Conservation (phyloP, 352 stramenopile species). For the Globisporangium parvum region DNA sequence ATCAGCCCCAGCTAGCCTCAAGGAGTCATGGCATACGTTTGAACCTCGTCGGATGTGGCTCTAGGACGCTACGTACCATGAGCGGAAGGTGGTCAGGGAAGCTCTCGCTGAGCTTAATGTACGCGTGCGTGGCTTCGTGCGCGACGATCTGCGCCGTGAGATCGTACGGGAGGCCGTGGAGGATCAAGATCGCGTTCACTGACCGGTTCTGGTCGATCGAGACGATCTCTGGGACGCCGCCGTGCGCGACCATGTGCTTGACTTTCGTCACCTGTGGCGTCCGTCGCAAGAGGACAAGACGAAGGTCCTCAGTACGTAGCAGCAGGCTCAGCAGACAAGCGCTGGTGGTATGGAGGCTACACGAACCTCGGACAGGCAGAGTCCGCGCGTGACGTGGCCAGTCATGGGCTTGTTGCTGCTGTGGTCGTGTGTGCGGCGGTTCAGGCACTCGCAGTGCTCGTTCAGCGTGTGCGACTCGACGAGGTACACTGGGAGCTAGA, state of each 20-base stretch:
- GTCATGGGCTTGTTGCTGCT: conserved; percentile 23
- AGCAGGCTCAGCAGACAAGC: too few relatives aligned
- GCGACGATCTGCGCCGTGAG: conserved; percentile 61
- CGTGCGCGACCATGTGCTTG: conserved; percentile 37
- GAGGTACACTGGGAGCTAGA: conserved; percentile 57
- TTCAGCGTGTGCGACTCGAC: conserved; percentile 54
- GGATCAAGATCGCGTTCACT: conserved; percentile 64
- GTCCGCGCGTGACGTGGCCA: conserved; percentile 38
- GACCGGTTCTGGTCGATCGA: conserved; percentile 57
- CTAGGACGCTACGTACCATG: conserved; percentile 32
- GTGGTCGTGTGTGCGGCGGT: conserved; percentile 20
- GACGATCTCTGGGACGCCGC: conserved; percentile 32
- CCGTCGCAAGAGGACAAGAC: too few relatives aligned
- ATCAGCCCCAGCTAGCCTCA: too few relatives aligned
- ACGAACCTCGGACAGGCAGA: conserved; percentile 40
- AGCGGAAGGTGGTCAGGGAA: conserved; percentile 45
- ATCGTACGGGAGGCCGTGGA: conserved; percentile 70
- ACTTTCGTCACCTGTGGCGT: conserved; percentile 39
- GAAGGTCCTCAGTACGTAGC: too few relatives aligned
- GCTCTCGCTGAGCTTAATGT: conserved; percentile 63
- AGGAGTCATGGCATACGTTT: too few relatives aligned
- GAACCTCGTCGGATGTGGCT: too few relatives aligned
- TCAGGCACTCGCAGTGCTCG: conserved; percentile 26
- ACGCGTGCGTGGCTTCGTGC: conserved; percentile 74
- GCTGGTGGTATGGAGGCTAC: too few relatives aligned